A percentile compares a stretch with the other conserved stretches of the same genome.
These are phyloP conservation scores for Pichiaceae sp. DNA, from an alignment of 1,139 yeast species.

Conservation along the genomic window DNA sequence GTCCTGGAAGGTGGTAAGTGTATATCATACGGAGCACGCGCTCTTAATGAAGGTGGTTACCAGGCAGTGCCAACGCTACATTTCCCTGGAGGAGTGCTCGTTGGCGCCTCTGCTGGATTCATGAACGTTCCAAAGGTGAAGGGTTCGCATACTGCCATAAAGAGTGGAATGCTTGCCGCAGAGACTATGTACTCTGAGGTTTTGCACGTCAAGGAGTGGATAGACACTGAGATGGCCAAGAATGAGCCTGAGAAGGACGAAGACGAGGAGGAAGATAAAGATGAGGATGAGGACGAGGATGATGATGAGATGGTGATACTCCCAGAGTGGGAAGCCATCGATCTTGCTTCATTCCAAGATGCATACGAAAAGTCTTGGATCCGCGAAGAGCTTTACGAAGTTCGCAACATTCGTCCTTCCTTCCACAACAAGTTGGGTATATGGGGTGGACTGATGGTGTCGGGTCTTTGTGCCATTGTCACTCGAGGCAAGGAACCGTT, in stretches of 20 bases:
- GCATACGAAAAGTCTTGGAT: constrained; percentile 77
- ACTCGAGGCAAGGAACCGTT: constrained; percentile 78
- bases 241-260: constrained; percentile 29
- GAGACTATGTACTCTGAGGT: constrained; percentile 64
- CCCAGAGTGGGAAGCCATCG: constrained; percentile 34
- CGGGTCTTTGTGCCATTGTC: constrained; percentile 78
- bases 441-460: constrained; percentile 71
- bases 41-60: constrained; percentile 90
- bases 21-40: constrained; percentile 89
- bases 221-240: constrained; percentile 37
- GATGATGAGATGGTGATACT: constrained; percentile 23
- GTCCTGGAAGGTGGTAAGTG: constrained; percentile 85
- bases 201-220: constrained; percentile 26
- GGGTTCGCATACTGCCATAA: constrained; percentile 98
- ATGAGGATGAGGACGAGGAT: constrained; percentile 40
- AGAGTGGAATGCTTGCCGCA: constrained; percentile 91
- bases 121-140: constrained; percentile 94
- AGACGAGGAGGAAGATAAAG: constrained; percentile 29
- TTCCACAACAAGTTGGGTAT: constrained; percentile 67
- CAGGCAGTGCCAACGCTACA: constrained; percentile 84
- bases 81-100: constrained; percentile 93
- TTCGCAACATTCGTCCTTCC: constrained; percentile 88
- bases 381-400: constrained; percentile 66
- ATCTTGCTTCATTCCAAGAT: constrained; percentile 50
- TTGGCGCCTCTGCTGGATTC: constrained; percentile 95